A percentile compares a stretch with the other conserved stretches of the same genome.
These are phyloP conservation scores for Mycena sp. DNA, from an alignment of 1,284 basidiomycete genomes.

Conservation along the genomic window DNA sequence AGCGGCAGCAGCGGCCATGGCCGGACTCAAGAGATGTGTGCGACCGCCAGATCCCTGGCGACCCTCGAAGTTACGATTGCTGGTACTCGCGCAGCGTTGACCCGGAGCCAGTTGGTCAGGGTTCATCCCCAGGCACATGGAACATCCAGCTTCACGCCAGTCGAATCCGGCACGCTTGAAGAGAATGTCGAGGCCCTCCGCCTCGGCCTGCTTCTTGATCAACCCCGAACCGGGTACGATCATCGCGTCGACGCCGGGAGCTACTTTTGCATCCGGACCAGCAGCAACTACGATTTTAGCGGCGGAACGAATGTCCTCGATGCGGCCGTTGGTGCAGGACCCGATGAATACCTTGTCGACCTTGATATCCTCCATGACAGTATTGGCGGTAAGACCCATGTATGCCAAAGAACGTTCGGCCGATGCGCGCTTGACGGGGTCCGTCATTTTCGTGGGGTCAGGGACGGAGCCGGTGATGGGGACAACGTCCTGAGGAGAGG, in stretches of 20 bases:
- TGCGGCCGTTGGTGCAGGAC: constrained; percentile 96
- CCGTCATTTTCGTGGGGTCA: constrained; percentile 77
- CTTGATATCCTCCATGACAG: constrained; percentile 84
- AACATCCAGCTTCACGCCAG: constrained; percentile 97
- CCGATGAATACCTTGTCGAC: constrained; percentile 97
- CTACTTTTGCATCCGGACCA: constrained; percentile 82
- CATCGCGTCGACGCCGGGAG: constrained; percentile 88
- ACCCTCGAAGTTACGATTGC: constrained; percentile 97
- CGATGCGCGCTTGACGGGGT: constrained; percentile 74
- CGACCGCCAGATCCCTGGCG: constrained; percentile 92
- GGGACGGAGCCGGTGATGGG: constrained; percentile 90
- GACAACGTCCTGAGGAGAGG: constrained; percentile 93
- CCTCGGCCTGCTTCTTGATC: constrained; percentile 95
- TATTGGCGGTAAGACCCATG: constrained; percentile 91
- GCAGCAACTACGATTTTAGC: constrained; percentile 84
- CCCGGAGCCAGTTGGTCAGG: constrained; percentile 92
- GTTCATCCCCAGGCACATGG: constrained; percentile 99
- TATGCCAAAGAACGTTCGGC: constrained; percentile 88
- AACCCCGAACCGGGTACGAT: constrained; percentile 95
- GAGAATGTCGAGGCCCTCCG: constrained; percentile 89
- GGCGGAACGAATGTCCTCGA: constrained; percentile 94
- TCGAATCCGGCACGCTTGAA: constrained; percentile 97
- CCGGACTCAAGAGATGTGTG: constrained; percentile 93
- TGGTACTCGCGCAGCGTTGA: constrained; percentile 95
- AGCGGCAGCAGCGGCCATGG: constrained; percentile 96